Percentiles rank a stretch among this genome's conserved stretches.
These are phyloP conservation scores for maize (Zea mays) DNA, from an alignment of 176 grass and related monocot species.

Conservation along the genomic window DNA sequence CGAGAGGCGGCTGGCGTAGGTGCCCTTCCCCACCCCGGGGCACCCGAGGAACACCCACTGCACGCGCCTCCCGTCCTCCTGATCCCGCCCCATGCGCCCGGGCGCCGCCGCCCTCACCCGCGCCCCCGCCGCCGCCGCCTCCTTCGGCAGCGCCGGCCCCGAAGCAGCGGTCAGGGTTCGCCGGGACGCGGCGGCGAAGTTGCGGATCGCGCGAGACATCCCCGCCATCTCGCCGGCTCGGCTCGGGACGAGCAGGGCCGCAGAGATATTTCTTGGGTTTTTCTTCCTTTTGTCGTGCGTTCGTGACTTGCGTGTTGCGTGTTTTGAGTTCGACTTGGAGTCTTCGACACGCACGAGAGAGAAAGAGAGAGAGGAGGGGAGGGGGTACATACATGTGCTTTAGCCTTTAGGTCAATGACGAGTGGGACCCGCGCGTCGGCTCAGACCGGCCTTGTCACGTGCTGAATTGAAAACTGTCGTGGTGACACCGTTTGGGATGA, in stretches of 20 bases:
- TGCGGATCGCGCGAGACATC: conserved; percentile 48
- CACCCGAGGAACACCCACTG: conserved; percentile 96
- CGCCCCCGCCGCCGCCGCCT: background rate
- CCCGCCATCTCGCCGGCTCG: conserved; percentile 47
- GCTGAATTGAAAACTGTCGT: background rate
- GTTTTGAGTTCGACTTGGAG: conserved; percentile 3
- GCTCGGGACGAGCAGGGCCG: background rate
- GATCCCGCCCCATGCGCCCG: conserved; percentile 17
- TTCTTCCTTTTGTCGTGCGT: background rate
- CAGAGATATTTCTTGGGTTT: conserved; percentile 27
- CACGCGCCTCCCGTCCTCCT: conserved; percentile 55
- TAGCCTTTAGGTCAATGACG: conserved; percentile 1
- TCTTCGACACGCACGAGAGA: conserved; percentile 25
- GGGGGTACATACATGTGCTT: too few relatives aligned
- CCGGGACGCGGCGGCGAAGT: conserved; percentile 24
- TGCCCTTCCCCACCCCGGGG: conserved; percentile 96
- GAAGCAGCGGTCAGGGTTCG: conserved; percentile 31
- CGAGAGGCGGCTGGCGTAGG: conserved; percentile 93
- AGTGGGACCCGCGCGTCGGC: background rate
- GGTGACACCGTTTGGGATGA: background rate
- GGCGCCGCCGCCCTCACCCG: conserved; percentile 17
- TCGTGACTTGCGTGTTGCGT: conserved; percentile 23
- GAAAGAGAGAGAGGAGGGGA: background rate
- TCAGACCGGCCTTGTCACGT: conserved; percentile 11
- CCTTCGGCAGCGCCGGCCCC: conserved; percentile 22